phyloP scores from a whole-genome alignment of 2,329 filamentous ascomycete genomes.

The Sporothrix schenckii region DNA sequence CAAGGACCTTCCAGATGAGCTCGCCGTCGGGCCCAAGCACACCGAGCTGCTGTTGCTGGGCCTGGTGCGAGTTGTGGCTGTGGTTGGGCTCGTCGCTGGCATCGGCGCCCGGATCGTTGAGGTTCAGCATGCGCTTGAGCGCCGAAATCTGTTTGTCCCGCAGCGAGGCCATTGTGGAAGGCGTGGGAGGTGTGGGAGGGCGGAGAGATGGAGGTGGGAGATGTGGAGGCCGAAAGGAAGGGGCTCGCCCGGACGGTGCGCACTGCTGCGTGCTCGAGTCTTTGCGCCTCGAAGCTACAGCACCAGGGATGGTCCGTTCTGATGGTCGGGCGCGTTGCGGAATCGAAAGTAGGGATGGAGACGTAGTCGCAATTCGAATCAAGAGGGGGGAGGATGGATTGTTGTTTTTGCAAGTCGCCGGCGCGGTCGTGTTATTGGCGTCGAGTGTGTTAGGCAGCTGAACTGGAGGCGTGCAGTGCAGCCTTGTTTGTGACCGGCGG shows the following conservation, averaged over 20 bases:
- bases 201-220: background rate
- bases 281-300: background rate
- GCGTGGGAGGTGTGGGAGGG: background rate
- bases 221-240: background rate
- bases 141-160: conserved; percentile 45
- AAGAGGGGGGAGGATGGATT: background rate
- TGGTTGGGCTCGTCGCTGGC: conserved; percentile 63
- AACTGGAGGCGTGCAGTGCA: background rate
- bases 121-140: conserved; percentile 92
- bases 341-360: conserved; percentile 10
- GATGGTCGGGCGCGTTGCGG: background rate
- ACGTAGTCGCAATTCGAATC: conserved; percentile 3
- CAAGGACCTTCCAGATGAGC: conserved; percentile 95
- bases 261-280: conserved; percentile 3
- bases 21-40: conserved; percentile 86
- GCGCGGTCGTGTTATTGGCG: background rate
- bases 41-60: conserved; percentile 62
- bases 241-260: background rate
- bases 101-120: conserved; percentile 72
- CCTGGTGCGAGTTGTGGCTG: conserved; percentile 54
- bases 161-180: conserved; percentile 33
- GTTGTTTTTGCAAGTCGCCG: background rate
- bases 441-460: background rate
- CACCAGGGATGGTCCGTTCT: background rate
- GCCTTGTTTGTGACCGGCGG: background rate